Percentiles rank a stretch among this genome's conserved stretches.
phyloP scores from a whole-genome alignment of 192 early-diverging fungal genomes.

The Entrophospora sp. region DNA sequence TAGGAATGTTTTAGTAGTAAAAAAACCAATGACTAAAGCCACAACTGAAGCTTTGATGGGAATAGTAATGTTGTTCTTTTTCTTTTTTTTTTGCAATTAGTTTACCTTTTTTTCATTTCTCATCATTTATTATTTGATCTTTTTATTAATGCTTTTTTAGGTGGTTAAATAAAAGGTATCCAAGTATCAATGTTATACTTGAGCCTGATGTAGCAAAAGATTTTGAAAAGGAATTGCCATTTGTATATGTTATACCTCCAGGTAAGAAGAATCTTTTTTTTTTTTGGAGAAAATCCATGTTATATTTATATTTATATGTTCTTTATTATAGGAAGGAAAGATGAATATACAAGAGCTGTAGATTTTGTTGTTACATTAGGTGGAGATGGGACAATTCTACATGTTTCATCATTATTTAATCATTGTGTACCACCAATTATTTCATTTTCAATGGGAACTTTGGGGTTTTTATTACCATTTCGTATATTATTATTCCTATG shows the following conservation, averaged over 20 bases:
- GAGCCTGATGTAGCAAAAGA: constrained; percentile 55
- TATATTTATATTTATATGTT: background rate
- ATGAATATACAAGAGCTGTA: constrained; percentile 59
- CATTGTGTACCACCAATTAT: constrained; percentile 74
- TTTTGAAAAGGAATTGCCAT: constrained; percentile 42
- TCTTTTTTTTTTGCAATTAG: background rate
- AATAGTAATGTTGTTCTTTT: constrained; percentile 39
- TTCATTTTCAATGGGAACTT: constrained; percentile 86
- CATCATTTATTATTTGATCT: background rate
- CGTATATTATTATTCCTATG: too few species aligned
- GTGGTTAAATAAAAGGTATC: constrained; percentile 61
- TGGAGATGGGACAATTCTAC: constrained; percentile 88
- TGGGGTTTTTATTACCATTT: constrained; percentile 87
- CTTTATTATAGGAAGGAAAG: constrained; percentile 23
- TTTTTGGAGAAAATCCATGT: background rate
- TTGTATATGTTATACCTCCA: constrained; percentile 43
- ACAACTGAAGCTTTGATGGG: constrained; percentile 60
- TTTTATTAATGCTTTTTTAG: constrained; percentile 20
- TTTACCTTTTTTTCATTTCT: background rate
- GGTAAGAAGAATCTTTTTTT: constrained; percentile 20
- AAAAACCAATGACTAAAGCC: constrained; percentile 62
- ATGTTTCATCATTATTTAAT: constrained; percentile 74
- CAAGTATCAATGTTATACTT: constrained; percentile 58
- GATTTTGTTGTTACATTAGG: constrained; percentile 91
- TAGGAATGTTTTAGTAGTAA: constrained; percentile 66